Conservation (phyloP, 257 asterid species). For the Knoxia roxburghii region DNA sequence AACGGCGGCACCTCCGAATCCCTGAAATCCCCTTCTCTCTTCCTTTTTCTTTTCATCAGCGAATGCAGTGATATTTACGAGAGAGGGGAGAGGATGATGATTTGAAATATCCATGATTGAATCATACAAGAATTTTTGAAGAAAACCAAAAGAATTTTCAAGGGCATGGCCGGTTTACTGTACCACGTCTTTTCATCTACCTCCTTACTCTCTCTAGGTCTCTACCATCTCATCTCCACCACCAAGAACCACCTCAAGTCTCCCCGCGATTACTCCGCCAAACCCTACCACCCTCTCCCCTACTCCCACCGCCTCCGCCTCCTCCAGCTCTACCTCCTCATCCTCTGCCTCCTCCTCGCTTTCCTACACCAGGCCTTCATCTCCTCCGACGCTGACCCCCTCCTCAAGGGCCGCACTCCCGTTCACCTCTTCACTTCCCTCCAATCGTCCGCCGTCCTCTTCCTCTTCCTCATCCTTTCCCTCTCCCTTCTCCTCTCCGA, state of each 20-base stretch:
- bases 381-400: constrained; percentile 74
- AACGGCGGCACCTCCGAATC: no score
- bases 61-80: no score
- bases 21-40: no score
- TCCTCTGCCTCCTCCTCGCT: constrained; percentile 50
- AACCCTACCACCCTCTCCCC: constrained; percentile 62
- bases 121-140: no score
- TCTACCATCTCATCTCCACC: constrained; percentile 73
- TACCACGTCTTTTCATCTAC: constrained; percentile 70
- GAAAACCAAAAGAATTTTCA: no score
- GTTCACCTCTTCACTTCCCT: constrained; percentile 76
- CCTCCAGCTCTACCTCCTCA: constrained; percentile 54
- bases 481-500: constrained; percentile 53
- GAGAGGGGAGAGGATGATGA: no score
- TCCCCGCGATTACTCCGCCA: constrained; percentile 70
- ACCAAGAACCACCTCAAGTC: constrained; percentile 66
- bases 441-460: constrained; percentile 57
- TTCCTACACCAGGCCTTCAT: constrained; percentile 47
- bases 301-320: constrained; percentile 38
- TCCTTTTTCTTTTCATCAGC: no score
- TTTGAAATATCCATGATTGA: no score
- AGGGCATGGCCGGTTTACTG: constrained; percentile 68
- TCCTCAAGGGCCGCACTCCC: constrained; percentile 71
- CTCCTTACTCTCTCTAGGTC: constrained; percentile 55
- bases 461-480: constrained; percentile 64